Base-by-base conservation (phyloP, 371 early-diverging fungal genomes). In the Synchytrium microbalum region DNA sequence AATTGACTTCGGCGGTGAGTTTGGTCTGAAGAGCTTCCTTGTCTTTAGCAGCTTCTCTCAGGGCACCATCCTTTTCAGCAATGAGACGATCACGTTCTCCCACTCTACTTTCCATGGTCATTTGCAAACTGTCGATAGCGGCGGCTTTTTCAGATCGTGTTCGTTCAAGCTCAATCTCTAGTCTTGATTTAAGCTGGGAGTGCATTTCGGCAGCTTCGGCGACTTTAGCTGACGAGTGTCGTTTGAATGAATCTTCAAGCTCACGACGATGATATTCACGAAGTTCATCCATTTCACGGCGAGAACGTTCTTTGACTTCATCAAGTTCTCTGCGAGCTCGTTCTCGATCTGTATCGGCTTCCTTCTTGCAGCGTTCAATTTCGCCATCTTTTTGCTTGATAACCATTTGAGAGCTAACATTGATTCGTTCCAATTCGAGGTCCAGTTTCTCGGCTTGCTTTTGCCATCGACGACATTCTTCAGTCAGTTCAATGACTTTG, bases 291-390 rank as follows among this genome's bases (percentile, higher is more conserved):
- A 38, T 38, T 38, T 38, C 46, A 10, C 46, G 46, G 19, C 46
- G 46, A 19, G 46, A 10, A 10, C 46, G 46, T 38, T 38, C 46
- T 19, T 38, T 38, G 46, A 38, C 19, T 38, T 38, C 46, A 38
- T 38, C 46, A 38, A 38, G 10, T 38, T 38, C 46, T 19, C 46
- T 38, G 19, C 46, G 46, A 10, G 53, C 54, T 2, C 1, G 16
- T n/a, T 69, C 63, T 10, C 62, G 13, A 8, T 14, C 32, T 24
- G 64, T 63, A 2, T 29, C 56, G 1, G 55, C 5, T 32, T 60
- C 64, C 25, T 19, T 30, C 57, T 61, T 69, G n/a, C 61, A 31
- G 0, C 54, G 32, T 24, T 61, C 58, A 26, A 69, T 61, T 62
- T 69, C 65, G 13, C 8, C 27, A 1, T 64, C 61, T 16, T 30